Evolutionary conservation across 306 rosid species (phyloP).

Genomic region (Prunus mongolica): DNA sequence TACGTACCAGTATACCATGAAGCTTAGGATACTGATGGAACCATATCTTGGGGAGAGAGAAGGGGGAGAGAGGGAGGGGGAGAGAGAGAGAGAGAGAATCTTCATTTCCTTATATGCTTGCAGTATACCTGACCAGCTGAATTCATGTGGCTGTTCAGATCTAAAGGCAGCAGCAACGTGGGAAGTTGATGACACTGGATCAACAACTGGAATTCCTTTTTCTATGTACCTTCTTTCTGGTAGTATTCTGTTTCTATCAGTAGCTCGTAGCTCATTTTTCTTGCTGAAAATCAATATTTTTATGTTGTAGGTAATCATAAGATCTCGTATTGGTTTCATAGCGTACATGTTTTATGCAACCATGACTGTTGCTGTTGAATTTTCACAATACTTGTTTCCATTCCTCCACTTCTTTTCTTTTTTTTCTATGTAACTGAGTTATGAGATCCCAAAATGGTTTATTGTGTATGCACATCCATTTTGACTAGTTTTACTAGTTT

Average conservation of each 20-base stretch:
- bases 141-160: constrained; percentile 45
- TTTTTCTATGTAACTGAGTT: not conserved
- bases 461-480: not conserved
- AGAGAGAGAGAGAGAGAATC: not conserved
- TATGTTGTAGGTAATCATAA: not conserved
- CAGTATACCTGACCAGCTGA: constrained; percentile 10
- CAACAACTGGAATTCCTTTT: constrained; percentile 55
- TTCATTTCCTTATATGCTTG: not conserved
- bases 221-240: constrained; percentile 95
- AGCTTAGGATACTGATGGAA: not conserved
- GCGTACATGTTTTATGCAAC: not conserved
- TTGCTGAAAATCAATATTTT: not conserved
- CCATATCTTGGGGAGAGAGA: not conserved
- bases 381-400: not conserved
- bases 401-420: not conserved
- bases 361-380: not conserved
- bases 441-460: too few relatives aligned
- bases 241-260: constrained; percentile 22
- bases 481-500: not conserved
- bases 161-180: constrained; percentile 81
- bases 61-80: too few relatives aligned
- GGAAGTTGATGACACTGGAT: constrained; percentile 91
- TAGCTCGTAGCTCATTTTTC: not conserved
- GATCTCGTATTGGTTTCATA: not conserved
- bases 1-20: not conserved